Percentiles rank a stretch among this genome's conserved stretches.
These are phyloP conservation scores for Lactarius vividus DNA, from an alignment of 768 basidiomycete genomes.

Conservation along the genomic window DNA sequence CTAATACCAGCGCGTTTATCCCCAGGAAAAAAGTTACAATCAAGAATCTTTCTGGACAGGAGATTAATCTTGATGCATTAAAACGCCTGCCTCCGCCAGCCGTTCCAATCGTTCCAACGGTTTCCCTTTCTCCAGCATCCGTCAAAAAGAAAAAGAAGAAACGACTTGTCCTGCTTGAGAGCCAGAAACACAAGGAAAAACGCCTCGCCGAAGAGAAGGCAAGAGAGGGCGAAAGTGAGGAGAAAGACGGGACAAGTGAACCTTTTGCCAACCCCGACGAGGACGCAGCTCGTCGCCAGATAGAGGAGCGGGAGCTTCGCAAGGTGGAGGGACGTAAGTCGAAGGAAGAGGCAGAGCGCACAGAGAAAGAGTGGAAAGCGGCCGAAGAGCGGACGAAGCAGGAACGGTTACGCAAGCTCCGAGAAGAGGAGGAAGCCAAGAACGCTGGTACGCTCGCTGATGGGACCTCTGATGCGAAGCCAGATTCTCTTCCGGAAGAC, in stretches of 20 bases:
- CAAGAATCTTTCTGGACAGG: slow-evolving; percentile 46
- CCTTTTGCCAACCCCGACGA: slow-evolving; percentile 30
- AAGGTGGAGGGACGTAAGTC: slow-evolving; percentile 25
- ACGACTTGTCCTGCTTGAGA: slow-evolving; percentile 60
- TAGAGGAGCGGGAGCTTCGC: slow-evolving; percentile 37
- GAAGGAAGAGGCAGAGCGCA: not conserved
- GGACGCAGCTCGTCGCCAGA: slow-evolving; percentile 27
- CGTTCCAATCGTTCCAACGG: slow-evolving; percentile 40
- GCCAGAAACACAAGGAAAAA: slow-evolving; percentile 51
- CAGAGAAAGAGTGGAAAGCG: not conserved
- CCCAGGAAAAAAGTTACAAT: slow-evolving; percentile 44
- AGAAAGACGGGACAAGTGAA: slow-evolving; percentile 39
- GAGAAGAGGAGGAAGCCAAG: slow-evolving; percentile 27
- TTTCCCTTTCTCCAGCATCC: slow-evolving; percentile 25
- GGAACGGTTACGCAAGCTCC: slow-evolving; percentile 29
- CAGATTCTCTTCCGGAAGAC: slow-evolving; percentile 39
- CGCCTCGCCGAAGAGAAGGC: slow-evolving; percentile 47
- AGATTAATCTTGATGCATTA: slow-evolving; percentile 57
- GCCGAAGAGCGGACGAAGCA: slow-evolving; percentile 36
- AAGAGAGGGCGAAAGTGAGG: slow-evolving; percentile 46
- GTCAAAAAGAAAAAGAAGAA: slow-evolving; percentile 22
- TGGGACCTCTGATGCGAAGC: slow-evolving; percentile 31
- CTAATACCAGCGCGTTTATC: slow-evolving; percentile 63
- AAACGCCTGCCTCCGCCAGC: slow-evolving; percentile 46
- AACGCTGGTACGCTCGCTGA: slow-evolving; percentile 31